Evolutionary conservation across 1,284 basidiomycete genomes (phyloP).

Genomic region (Sporisorium exsertum): DNA sequence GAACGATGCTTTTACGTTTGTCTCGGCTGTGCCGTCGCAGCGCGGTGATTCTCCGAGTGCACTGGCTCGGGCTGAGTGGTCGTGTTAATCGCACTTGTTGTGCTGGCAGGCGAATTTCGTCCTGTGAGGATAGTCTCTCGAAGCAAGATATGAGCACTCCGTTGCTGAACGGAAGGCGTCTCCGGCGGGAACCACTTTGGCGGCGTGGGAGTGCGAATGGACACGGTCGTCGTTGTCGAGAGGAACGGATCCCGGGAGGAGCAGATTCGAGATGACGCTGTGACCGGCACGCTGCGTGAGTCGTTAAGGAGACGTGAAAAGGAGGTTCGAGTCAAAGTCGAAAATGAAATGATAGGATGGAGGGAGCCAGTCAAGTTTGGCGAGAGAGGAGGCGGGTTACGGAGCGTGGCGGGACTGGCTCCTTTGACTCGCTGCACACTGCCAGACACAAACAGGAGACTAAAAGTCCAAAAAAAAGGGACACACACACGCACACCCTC

Average conservation of each 20-base stretch:
- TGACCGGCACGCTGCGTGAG: conserved; percentile 3
- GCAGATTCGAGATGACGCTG: background rate
- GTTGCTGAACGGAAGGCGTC: background rate
- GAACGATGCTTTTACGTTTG: background rate
- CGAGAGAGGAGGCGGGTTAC: background rate
- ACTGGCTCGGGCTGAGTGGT: background rate
- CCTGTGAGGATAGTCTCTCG: background rate
- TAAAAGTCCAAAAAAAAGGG: background rate
- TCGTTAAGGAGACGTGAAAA: background rate
- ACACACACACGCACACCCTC: background rate
- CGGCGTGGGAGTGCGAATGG: background rate
- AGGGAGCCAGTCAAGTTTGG: background rate
- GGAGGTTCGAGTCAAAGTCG: conserved; percentile 1
- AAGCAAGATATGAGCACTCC: background rate
- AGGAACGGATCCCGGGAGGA: background rate
- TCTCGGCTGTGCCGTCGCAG: background rate
- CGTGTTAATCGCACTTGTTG: background rate
- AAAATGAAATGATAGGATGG: conserved; percentile 6
- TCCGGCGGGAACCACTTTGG: background rate
- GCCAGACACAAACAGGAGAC: background rate
- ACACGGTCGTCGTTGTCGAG: background rate
- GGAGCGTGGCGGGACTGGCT: background rate
- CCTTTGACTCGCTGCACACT: conserved; percentile 1
- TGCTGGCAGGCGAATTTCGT: background rate
- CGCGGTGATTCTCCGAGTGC: background rate